Percentiles rank a stretch among this genome's conserved stretches.
Evolutionary conservation across 495 filamentous ascomycete species (phyloP).

Genomic region (Cercophora sp.): DNA sequence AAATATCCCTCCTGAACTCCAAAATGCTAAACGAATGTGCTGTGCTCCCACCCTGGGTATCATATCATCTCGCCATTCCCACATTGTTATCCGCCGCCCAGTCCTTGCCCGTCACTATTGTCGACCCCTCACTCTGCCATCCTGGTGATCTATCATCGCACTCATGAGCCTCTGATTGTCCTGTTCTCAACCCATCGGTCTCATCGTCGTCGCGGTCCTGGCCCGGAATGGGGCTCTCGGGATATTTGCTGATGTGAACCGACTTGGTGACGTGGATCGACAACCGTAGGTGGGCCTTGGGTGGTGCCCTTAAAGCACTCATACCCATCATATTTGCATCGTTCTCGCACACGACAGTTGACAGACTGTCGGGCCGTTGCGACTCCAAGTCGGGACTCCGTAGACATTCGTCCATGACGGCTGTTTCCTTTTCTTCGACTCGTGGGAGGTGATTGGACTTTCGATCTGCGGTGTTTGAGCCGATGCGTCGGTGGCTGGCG

Average conservation of each 20-base stretch:
- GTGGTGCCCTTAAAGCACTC: conserved; percentile 18
- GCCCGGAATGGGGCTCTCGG: conserved; percentile 3
- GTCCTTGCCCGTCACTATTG: conserved; percentile 1
- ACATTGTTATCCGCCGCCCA: too few species aligned
- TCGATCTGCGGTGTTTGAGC: not conserved
- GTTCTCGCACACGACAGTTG: conserved; percentile 1
- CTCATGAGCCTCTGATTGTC: not conserved
- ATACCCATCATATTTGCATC: not conserved
- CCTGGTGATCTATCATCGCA: too few species aligned
- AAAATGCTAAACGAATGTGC: too few species aligned
- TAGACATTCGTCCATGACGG: not conserved
- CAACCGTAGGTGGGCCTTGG: conserved; percentile 21
- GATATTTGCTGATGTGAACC: conserved; percentile 12
- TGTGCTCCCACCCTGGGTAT: too few species aligned
- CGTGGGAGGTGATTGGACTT: conserved; percentile 1
- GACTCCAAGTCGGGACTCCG: conserved; percentile 13
- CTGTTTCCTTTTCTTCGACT: conserved; percentile 5
- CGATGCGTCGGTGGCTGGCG: not conserved
- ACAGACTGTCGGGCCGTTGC: conserved; percentile 12
- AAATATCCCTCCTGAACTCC: too few species aligned
- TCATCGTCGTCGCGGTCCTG: conserved; percentile 7
- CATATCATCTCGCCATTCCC: too few species aligned
- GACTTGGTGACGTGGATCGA: conserved; percentile 19
- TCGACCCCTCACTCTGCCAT: conserved; percentile 8
- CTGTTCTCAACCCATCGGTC: too few species aligned